Evolutionary conservation across 2,329 filamentous ascomycete species (phyloP).

Genomic region (Penicillium digitatum): DNA sequence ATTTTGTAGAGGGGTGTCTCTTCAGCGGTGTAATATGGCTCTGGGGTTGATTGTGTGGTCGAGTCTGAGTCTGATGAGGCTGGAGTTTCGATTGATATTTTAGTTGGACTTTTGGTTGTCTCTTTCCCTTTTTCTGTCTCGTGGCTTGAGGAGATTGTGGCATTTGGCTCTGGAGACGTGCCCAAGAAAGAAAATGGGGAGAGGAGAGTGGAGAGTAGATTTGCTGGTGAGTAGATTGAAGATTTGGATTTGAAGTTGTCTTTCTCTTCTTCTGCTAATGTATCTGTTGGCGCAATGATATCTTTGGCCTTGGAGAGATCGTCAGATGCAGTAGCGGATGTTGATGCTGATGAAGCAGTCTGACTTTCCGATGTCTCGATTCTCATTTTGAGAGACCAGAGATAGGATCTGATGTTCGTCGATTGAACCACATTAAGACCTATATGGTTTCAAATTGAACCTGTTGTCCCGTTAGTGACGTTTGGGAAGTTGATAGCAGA

Average conservation of each 20-base stretch:
- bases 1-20: constrained; percentile 28
- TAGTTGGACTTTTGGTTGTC: not conserved
- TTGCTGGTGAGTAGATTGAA: not conserved
- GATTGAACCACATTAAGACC: not conserved
- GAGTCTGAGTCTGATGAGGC: not conserved
- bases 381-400: constrained; percentile 8
- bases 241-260: not conserved
- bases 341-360: not conserved
- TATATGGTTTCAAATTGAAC: not conserved
- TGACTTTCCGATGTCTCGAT: not conserved
- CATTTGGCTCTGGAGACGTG: not conserved
- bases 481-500: not conserved
- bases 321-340: not conserved
- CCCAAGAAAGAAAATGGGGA: constrained; percentile 9
- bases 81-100: not conserved
- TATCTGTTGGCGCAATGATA: not conserved
- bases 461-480: not conserved
- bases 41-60: constrained; percentile 2
- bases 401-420: not conserved
- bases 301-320: not conserved
- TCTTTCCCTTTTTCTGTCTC: not conserved
- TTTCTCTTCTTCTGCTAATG: not conserved
- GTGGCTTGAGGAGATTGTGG: not conserved
- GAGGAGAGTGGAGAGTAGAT: constrained; percentile 9
- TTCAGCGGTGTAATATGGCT: constrained; percentile 24